Base-by-base conservation (phyloP, 805 yeast species). In the Yamadazyma nakazawae region DNA sequence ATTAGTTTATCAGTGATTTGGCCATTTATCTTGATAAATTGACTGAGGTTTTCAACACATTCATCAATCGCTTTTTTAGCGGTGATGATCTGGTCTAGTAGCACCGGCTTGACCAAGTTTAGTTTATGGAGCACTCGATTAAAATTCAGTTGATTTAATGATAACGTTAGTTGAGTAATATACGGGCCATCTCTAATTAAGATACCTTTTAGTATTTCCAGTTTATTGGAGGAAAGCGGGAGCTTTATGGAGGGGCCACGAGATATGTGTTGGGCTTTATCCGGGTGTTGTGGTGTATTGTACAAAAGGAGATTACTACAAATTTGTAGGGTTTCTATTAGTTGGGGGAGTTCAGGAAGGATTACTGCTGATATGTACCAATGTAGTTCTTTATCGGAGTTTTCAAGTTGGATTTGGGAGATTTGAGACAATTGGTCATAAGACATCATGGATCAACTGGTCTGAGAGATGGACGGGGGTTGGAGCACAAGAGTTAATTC, bases 161-260 rank as follows among this genome's bases (percentile, higher is more conserved):
- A 56, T 47, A 64, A 74, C 43, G 72, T 73, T 50, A 84, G 59
- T 26, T 76, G 77, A 1, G 76, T 68, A 5, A 85, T 67, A 50
- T 74, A 74, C 11, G 76, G 72, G 6, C 84, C 82, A 44, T 71
- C 74, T 42, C 91, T 61, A 0, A 79, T 76, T 0, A 84, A 60
- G 1, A 80, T 70, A 0, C 92, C 92, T 49, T 82, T 82, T 13
- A 84, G 62, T 2, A 71, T 63, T 47, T 81, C 85, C 46, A 77
- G 75, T 45, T 81, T 76, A 13, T 73, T 66, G 0, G 82, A 72
- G 0, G 82, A 68, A 6, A 85, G 63, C 0, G 90, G 86, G 42
- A 85, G 66, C 47, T 77, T 82, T 43, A 80, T 72, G 12, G 75
- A 17, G 30, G 73, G 72, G 1, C 74, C 75, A 12, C 68, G 46